Evolutionary conservation across 2,329 filamentous ascomycete species (phyloP).

Genomic region (Pseudocercospora vitis): DNA sequence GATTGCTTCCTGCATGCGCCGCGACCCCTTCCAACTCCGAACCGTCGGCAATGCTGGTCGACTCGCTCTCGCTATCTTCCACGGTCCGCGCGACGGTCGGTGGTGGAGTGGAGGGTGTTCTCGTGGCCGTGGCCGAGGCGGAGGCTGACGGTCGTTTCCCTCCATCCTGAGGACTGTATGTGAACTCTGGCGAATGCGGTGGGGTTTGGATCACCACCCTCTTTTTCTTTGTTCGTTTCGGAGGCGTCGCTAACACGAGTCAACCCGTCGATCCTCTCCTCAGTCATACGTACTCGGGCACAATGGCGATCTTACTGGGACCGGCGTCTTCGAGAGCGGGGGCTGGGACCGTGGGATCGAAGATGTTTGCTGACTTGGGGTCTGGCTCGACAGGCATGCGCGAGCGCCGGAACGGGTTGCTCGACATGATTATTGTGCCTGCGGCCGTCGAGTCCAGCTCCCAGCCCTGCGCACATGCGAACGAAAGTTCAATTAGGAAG

Average conservation of each 20-base stretch:
- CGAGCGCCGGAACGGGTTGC: slow-evolving; percentile 37
- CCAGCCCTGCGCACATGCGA: slow-evolving; percentile 2
- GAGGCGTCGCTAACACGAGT: slow-evolving; percentile 25
- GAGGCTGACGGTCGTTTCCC: slow-evolving; percentile 19
- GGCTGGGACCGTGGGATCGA: slow-evolving; percentile 1
- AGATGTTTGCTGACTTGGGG: slow-evolving; percentile 19
- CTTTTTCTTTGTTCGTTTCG: slow-evolving; percentile 32
- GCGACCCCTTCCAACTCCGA: slow-evolving; percentile 26
- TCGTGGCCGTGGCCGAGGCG: slow-evolving; percentile 20
- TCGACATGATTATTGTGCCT: slow-evolving; percentile 28
- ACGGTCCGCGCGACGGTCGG: slow-evolving; percentile 14
- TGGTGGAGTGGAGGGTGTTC: slow-evolving; percentile 22
- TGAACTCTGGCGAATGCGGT: slow-evolving; percentile 30
- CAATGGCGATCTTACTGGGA: slow-evolving; percentile 25
- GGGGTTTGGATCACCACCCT: slow-evolving; percentile 33
- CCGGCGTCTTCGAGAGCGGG: slow-evolving; percentile 13
- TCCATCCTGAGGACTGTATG: slow-evolving; percentile 18
- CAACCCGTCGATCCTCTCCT: slow-evolving; percentile 19
- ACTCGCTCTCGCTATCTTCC: slow-evolving; percentile 25
- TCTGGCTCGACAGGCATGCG: slow-evolving; percentile 26
- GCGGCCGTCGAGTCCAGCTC: slow-evolving; percentile 10
- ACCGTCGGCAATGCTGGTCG: slow-evolving; percentile 25
- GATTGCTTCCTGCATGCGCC: slow-evolving; percentile 28
- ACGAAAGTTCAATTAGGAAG: neutral
- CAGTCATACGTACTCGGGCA: slow-evolving; percentile 3